These are phyloP conservation scores for Mrakia blollopis DNA, from an alignment of 768 basidiomycete genomes.

Conservation along the genomic window DNA sequence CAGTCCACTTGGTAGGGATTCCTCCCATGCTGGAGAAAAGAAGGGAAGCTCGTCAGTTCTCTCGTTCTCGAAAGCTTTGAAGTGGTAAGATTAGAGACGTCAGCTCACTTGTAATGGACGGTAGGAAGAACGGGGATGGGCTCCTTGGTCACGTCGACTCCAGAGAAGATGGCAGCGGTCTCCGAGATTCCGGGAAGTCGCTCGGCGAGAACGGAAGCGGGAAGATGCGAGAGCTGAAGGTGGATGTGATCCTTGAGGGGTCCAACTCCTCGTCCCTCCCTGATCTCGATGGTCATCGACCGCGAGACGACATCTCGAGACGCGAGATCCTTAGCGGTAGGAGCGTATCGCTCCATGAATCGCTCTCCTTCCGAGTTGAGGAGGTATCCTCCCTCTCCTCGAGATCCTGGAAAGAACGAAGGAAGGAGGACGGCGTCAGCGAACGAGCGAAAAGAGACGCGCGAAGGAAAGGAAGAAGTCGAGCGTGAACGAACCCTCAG, in stretches of 20 bases:
- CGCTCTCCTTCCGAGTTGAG: constrained; percentile 98
- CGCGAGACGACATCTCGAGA: constrained; percentile 99
- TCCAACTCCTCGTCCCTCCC: constrained; percentile 97
- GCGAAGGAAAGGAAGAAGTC: background rate
- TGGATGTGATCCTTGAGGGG: constrained; percentile 97
- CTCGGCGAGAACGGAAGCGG: constrained; percentile 90
- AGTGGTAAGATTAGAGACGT: background rate
- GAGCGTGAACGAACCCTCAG: constrained; percentile 70
- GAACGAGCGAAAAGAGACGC: background rate
- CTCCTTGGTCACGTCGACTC: constrained; percentile 99
- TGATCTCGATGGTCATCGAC: constrained; percentile 97
- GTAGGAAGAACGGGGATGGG: constrained; percentile 98
- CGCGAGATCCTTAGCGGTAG: constrained; percentile 97
- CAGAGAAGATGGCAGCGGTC: constrained; percentile 96
- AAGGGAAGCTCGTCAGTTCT: background rate
- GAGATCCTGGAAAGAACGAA: constrained; percentile 62
- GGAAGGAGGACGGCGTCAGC: background rate
- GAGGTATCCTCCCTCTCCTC: constrained; percentile 98
- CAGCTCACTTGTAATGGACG: constrained; percentile 92
- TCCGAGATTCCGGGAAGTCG: constrained; percentile 98
- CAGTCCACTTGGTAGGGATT: constrained; percentile 97
- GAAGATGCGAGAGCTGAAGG: constrained; percentile 94
- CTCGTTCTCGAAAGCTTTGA: background rate
- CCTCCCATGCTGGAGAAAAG: constrained; percentile 68
- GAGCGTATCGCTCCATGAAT: constrained; percentile 99